Base-by-base conservation (phyloP, 1,139 yeast genomes). In the Kluyveromyces sp. region DNA sequence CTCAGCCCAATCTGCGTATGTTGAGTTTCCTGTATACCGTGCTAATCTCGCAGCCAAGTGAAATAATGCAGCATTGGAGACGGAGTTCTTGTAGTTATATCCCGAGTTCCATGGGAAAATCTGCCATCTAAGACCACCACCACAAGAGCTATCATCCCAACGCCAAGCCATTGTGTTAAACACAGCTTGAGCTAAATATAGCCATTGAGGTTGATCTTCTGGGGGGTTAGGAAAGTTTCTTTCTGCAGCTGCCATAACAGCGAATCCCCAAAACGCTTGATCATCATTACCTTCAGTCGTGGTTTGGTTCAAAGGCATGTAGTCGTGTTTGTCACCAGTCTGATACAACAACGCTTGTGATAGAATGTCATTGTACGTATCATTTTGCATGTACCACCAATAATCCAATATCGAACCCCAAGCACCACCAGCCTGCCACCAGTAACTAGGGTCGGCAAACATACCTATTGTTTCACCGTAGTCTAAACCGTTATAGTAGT, bases 351-450 rank as follows among this genome's bases (percentile, higher is more conserved):
- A 63, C 3, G 94, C 85, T 44, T 73, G 68, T 58, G 75, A 75
- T 47, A 87, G 74, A 30, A 72, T 52, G 25, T 74, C 74, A 34
- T 73, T 79, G 56, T 75, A 83, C 0, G 92, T 78, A 55, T 77
- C 80, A 60, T 87, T 81, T 40, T 83, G 76, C 70, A 86, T 78
- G 58, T 73, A 80, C 57, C 63, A 81, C 67, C 86, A 75, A 63
- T 80, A 83, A 62, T 88, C 96, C 38, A 88, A 65, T 73, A 89
- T 70, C 17, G 85, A 73, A 3, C 95, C 95, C 86, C 88, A 86
- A 3, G 95, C 96, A 51, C 94, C 96, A 58, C 97, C 97, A 30
- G 96, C 95, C 68, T 88, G 92, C 96, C 96, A 88, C 96, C 96
- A 89, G 70, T 88, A 89, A 71, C 88, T 88, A 1, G 96, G 96